Evolutionary conservation across 768 basidiomycete genomes (phyloP).

Genomic region (Pleurotus cornucopiae): DNA sequence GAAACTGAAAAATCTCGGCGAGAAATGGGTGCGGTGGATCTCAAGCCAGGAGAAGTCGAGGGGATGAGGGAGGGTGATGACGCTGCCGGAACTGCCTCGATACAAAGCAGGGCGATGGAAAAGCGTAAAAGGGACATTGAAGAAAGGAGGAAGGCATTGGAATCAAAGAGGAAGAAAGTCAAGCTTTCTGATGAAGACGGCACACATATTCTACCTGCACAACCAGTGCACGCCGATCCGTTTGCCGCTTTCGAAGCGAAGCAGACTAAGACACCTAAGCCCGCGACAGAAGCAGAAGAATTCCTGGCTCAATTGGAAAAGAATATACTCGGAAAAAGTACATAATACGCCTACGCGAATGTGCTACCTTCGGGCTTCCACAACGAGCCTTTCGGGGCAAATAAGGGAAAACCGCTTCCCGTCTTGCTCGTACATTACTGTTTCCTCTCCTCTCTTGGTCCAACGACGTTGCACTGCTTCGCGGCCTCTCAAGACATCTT

Average conservation of each 20-base stretch:
- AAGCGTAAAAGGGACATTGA: conserved; percentile 75
- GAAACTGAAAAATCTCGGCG: conserved; percentile 67
- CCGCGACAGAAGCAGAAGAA: conserved; percentile 46
- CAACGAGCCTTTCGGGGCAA: conserved; percentile 45
- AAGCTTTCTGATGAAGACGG: conserved; percentile 15
- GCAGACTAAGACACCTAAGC: conserved; percentile 19
- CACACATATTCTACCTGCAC: background rate
- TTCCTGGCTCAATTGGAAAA: conserved; percentile 65
- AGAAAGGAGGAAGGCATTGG: conserved; percentile 56
- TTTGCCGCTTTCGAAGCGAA: conserved; percentile 46
- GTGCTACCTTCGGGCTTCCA: conserved; percentile 24
- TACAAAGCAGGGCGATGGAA: conserved; percentile 57
- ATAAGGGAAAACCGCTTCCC: conserved; percentile 35
- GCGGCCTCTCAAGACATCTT: conserved; percentile 38
- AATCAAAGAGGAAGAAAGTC: conserved; percentile 65
- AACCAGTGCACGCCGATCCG: conserved; percentile 29
- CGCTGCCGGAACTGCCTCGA: conserved; percentile 15
- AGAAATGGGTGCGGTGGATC: conserved; percentile 56
- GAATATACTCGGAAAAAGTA: conserved; percentile 42
- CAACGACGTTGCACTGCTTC: conserved; percentile 29
- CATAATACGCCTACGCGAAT: conserved; percentile 4
- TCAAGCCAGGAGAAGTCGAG: conserved; percentile 69
- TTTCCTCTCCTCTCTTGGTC: conserved; percentile 29
- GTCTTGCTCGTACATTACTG: conserved; percentile 40
- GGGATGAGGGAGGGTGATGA: conserved; percentile 53